Percentiles rank a stretch among this genome's conserved stretches.
Conservation (phyloP, 352 stramenopile species). For the Stramenopiles sp. region DNA sequence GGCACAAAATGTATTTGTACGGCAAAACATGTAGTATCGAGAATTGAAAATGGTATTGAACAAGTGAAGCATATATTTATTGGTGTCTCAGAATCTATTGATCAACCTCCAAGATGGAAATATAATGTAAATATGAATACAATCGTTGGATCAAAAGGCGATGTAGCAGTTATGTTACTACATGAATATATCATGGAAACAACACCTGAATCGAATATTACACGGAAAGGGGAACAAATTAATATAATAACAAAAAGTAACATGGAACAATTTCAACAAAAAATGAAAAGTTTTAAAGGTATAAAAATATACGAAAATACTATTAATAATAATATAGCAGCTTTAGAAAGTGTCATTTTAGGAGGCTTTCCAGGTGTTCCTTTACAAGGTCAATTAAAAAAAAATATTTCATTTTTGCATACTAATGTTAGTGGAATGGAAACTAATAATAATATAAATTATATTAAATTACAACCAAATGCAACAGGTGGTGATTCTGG, state of each 20-base stretch:
- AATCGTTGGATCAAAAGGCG: not conserved
- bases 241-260: not conserved
- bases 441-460: not conserved
- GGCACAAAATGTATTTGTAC: not conserved
- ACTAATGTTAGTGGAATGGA: not conserved
- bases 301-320: not conserved
- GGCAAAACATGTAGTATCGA: not conserved
- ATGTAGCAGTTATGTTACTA: not conserved
- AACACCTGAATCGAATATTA: not conserved
- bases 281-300: not conserved
- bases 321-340: not conserved
- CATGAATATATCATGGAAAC: not conserved
- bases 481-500: not conserved
- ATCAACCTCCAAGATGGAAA: not conserved
- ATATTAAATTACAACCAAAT: not conserved
- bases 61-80: not conserved
- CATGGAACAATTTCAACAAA: not conserved
- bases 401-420: not conserved
- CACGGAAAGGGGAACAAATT: not conserved
- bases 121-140: not conserved
- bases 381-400: not conserved
- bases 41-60: not conserved
- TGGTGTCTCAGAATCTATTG: not conserved
- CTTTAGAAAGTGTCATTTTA: not conserved
- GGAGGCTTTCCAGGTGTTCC: not conserved